Base-by-base conservation (phyloP, 768 basidiomycete genomes). In the Cubamyces sp. region DNA sequence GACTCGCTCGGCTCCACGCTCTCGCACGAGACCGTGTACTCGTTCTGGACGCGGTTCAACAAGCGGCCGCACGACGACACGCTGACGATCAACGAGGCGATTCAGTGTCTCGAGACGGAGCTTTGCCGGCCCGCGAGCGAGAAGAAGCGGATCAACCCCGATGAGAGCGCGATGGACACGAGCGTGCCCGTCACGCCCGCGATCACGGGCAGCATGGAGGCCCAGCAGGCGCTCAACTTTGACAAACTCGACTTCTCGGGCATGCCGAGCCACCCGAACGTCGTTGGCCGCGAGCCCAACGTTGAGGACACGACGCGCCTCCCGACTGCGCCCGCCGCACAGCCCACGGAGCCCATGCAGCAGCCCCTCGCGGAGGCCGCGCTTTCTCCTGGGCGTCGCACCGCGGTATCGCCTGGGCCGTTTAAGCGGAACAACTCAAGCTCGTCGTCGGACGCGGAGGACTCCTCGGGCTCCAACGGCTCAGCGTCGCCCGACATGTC, bases 1-100 rank as follows among this genome's bases (percentile, higher is more conserved):
- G 96, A 98, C 76, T 96, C 96, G 1, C 87, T 99, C 40, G 95
- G 95, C 5, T 97, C 95, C 3, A 98, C 96, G 0, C 84, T 98
- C 51, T 91, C 90, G 7, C 75, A 74, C 0, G 78, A 85, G 46
- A 98, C 96, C 1, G 78, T 97, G 60, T 82, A 90, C 66, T 82
- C 82, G 15, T 98, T 96, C 82, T 98, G 92, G 77, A 84, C 81
- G 8, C 82, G 85, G 7, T 83, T 81, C 68, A 82, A 82, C 59
- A 93, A 92, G 74, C 76, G 81, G 4, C 82, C 87, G 0, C 79
- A 80, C 7, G 74, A 78, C 21, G 95, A 87, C 61, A 88, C 93
- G 67, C 76, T 99, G 34, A 88, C 87, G 0, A 74, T 91, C 16
- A 87, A 90, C 26, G 87, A 99, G 74, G 82, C 85, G 0, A 86